Evolutionary conservation across 768 basidiomycete species (phyloP).

Genomic region (Pleurotus tuber-regium): DNA sequence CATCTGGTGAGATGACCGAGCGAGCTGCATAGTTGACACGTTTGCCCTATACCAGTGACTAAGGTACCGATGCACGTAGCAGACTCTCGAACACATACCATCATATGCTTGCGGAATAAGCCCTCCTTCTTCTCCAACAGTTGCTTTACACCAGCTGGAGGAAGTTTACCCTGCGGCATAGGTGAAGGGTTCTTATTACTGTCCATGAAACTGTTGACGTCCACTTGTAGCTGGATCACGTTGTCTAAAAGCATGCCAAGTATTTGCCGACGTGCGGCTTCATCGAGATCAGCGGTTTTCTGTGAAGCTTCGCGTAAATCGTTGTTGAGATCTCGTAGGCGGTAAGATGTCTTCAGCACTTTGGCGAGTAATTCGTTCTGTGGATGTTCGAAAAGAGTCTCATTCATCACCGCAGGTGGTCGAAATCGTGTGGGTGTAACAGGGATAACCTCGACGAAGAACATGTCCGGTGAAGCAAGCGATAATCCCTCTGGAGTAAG

Average conservation of each 20-base stretch:
- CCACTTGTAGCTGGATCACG: conserved; percentile 86
- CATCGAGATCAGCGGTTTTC: conserved; percentile 55
- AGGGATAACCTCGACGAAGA: conserved; percentile 91
- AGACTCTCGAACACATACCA: conserved; percentile 61
- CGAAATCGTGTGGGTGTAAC: conserved; percentile 96
- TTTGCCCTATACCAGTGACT: conserved; percentile 93
- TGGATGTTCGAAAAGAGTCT: conserved; percentile 91
- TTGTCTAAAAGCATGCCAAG: conserved; percentile 73
- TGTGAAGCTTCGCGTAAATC: conserved; percentile 59
- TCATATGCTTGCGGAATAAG: conserved; percentile 98
- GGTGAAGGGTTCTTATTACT: conserved; percentile 90
- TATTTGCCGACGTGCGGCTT: conserved; percentile 47
- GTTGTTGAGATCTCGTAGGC: conserved; percentile 72
- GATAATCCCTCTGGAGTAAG: conserved; percentile 59
- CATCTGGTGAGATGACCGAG: conserved; percentile 99
- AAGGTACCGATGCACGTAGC: too few species aligned
- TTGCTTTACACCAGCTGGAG: conserved; percentile 94
- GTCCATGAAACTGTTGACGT: conserved; percentile 97
- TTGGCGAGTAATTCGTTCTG: conserved; percentile 89
- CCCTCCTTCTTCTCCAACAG: conserved; percentile 98
- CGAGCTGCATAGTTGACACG: conserved; percentile 99
- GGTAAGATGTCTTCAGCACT: conserved; percentile 78
- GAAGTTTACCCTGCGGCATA: conserved; percentile 84
- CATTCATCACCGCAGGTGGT: conserved; percentile 89
- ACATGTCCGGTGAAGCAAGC: conserved; percentile 87